phyloP scores from a whole-genome alignment of 2,329 filamentous ascomycete genomes.

The Aspergillus sp. region DNA sequence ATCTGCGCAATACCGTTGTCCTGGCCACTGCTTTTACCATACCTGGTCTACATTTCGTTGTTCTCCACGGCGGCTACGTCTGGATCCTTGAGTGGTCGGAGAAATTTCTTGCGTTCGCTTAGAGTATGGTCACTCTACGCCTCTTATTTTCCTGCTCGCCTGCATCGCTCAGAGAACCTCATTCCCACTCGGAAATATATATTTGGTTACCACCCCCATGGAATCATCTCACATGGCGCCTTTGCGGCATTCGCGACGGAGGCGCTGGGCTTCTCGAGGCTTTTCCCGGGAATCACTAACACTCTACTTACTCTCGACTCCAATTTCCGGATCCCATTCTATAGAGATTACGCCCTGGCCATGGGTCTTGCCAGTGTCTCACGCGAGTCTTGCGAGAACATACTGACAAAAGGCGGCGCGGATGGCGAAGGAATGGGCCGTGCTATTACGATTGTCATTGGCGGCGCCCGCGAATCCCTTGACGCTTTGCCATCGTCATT shows the following conservation, averaged over 20 bases:
- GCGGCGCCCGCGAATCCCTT: conserved; percentile 87
- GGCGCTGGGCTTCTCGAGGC: conserved; percentile 77
- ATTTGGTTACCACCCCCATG: conserved; percentile 95
- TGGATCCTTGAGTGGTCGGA: conserved; percentile 72
- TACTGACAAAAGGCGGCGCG: conserved; percentile 74
- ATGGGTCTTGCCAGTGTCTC: conserved; percentile 88
- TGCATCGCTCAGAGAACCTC: conserved; percentile 81
- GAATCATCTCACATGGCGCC: conserved; percentile 95
- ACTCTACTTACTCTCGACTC: conserved; percentile 89
- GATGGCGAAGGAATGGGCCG: conserved; percentile 84
- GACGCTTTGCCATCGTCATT: conserved; percentile 78
- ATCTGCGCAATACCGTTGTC: conserved; percentile 86
- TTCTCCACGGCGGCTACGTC: conserved; percentile 75
- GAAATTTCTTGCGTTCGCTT: conserved; percentile 69
- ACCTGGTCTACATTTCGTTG: conserved; percentile 74
- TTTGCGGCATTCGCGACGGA: conserved; percentile 91
- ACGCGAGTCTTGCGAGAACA: conserved; percentile 85
- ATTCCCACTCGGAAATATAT: conserved; percentile 87
- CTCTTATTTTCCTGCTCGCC: conserved; percentile 83
- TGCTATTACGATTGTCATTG: conserved; percentile 94
- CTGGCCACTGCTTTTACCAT: conserved; percentile 77
- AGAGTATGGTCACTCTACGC: conserved; percentile 86
- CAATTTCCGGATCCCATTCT: conserved; percentile 91
- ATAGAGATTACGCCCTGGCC: conserved; percentile 88
- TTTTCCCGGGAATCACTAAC: conserved; percentile 95